phyloP scores from a whole-genome alignment of 371 early-diverging fungal genomes.

The Actinomortierella ambigua region DNA sequence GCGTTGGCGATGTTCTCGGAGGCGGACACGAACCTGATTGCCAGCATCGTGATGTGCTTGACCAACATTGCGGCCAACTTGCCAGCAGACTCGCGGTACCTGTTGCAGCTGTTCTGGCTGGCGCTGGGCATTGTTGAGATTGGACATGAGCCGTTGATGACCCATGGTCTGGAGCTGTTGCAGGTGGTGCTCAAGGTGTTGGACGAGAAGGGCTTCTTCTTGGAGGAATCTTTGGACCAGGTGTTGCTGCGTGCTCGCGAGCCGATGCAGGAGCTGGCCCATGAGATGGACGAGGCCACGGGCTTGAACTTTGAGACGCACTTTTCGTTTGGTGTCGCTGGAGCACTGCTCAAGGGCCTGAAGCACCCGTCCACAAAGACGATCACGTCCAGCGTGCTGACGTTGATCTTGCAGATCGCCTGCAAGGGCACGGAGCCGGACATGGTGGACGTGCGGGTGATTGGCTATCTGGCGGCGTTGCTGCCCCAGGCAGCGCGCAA shows the following conservation, averaged over 20 bases:
- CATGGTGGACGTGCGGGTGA: constrained; percentile 61
- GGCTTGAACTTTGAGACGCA: constrained; percentile 86
- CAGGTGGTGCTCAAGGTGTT: constrained; percentile 75
- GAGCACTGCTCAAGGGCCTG: constrained; percentile 83
- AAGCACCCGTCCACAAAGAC: constrained; percentile 76
- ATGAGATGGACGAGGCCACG: constrained; percentile 70
- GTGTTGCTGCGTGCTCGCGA: constrained; percentile 76
- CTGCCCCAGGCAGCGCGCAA: constrained; percentile 73
- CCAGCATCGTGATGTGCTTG: constrained; percentile 87
- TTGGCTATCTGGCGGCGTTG: constrained; percentile 80
- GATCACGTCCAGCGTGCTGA: constrained; percentile 72
- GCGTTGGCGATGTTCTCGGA: constrained; percentile 86
- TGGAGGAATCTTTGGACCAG: constrained; percentile 64
- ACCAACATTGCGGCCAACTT: constrained; percentile 85
- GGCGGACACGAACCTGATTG: constrained; percentile 74
- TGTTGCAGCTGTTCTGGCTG: constrained; percentile 89
- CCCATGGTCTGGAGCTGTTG: constrained; percentile 71
- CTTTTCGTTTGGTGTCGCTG: constrained; percentile 87
- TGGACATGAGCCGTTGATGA: constrained; percentile 79
- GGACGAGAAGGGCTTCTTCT: constrained; percentile 77
- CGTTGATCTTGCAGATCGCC: constrained; percentile 74
- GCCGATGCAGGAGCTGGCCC: constrained; percentile 68
- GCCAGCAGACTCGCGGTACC: constrained; percentile 78
- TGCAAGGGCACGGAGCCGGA: constrained; percentile 57
- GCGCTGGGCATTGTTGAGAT: constrained; percentile 85